Percentiles rank a stretch among this genome's conserved stretches.
phyloP scores from a whole-genome alignment of 495 filamentous ascomycete species.

The Recurvomyces mirabilis region DNA sequence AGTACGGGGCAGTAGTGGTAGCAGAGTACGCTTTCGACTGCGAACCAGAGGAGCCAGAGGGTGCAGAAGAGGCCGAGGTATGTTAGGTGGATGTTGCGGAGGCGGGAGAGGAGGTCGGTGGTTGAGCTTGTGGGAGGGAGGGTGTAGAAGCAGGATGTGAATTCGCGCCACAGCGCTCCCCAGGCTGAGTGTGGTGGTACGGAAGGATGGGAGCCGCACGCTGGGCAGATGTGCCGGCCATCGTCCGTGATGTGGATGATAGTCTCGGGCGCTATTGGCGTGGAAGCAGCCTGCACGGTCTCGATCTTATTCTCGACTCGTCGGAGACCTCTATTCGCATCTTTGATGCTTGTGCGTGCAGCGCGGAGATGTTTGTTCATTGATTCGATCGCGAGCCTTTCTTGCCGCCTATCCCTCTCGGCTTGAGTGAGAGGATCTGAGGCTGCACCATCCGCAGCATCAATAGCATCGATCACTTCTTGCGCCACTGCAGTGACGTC shows the following conservation, averaged over 20 bases:
- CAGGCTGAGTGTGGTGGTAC: no score
- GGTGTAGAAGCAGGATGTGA: constrained; percentile 1
- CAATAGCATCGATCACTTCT: background rate
- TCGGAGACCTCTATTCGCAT: constrained; percentile 28
- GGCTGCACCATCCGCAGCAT: background rate
- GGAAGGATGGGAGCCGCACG: no score
- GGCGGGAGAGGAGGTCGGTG: constrained; percentile 12
- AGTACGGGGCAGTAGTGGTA: constrained; percentile 15
- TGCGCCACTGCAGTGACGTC: background rate
- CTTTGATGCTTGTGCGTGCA: constrained; percentile 29
- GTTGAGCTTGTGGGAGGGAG: constrained; percentile 9
- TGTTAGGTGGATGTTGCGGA: constrained; percentile 15
- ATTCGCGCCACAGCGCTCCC: constrained; percentile 1
- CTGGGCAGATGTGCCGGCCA: background rate
- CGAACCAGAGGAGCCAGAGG: constrained; percentile 4
- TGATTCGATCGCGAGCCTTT: constrained; percentile 24
- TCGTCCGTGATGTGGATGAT: background rate
- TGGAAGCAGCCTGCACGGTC: constrained; percentile 6
- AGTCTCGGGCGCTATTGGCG: background rate
- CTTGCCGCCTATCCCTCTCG: constrained; percentile 27
- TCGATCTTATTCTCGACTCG: constrained; percentile 28
- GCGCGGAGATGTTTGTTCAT: constrained; percentile 30
- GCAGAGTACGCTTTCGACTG: constrained; percentile 17
- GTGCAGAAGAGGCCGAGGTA: constrained; percentile 8
- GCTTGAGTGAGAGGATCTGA: constrained; percentile 14